A percentile compares a stretch with the other conserved stretches of the same genome.
These are phyloP conservation scores for Camellia sinensis DNA, from an alignment of 148 eudicot species.

Conservation along the genomic window DNA sequence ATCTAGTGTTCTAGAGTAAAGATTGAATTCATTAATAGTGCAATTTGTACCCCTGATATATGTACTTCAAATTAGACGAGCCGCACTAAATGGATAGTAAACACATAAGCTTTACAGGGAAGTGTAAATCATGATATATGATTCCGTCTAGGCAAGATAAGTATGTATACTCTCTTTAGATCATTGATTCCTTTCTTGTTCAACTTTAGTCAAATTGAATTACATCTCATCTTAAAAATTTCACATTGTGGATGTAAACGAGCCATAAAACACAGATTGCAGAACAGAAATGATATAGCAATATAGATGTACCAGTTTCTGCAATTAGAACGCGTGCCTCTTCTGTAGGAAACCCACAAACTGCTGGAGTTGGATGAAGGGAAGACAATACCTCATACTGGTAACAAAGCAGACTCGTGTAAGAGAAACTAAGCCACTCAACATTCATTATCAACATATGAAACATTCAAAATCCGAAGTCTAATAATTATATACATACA, in stretches of 20 bases:
- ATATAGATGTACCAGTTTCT: constrained; percentile 61
- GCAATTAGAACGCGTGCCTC: constrained; percentile 80
- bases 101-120: too few species aligned
- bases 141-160: neutral
- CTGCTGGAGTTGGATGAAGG: constrained; percentile 97
- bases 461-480: neutral
- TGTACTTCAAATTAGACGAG: neutral
- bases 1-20: too few species aligned
- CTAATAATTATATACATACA: neutral
- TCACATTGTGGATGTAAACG: neutral
- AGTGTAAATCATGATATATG: too few species aligned
- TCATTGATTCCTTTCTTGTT: constrained; percentile 1
- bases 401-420: constrained; percentile 8
- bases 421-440: neutral
- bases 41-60: too few species aligned
- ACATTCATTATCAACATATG: neutral
- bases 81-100: neutral
- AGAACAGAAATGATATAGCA: neutral
- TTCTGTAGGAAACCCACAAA: constrained; percentile 88
- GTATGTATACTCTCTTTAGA: neutral
- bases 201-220: neutral
- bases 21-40: too few species aligned
- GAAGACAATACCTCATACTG: constrained; percentile 85
- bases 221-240: neutral
- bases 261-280: neutral